phyloP scores from a whole-genome alignment of 768 basidiomycete species.

The Cyathus striatus region DNA sequence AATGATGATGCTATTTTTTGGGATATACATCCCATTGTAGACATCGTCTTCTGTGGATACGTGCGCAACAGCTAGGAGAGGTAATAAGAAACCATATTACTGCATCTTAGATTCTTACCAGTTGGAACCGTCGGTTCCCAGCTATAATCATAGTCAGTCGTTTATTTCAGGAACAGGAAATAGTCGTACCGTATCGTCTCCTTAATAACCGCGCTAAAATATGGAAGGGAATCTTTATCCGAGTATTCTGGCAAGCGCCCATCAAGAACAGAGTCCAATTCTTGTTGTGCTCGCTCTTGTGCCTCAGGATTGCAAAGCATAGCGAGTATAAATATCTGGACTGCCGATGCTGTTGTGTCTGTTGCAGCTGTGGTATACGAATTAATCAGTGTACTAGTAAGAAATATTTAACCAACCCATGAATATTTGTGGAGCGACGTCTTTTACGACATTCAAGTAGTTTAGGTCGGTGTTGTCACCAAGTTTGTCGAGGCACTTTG shows the following conservation, averaged over 20 bases:
- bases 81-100: background rate
- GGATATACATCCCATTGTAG: background rate
- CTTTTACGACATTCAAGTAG: background rate
- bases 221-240: background rate
- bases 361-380: background rate
- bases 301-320: background rate
- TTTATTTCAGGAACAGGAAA: background rate
- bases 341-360: background rate
- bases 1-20: background rate
- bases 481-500: background rate
- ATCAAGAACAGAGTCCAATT: background rate
- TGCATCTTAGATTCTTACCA: background rate
- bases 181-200: background rate
- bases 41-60: background rate
- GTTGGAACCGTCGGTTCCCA: background rate
- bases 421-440: background rate
- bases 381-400: background rate
- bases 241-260: background rate
- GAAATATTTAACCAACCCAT: background rate
- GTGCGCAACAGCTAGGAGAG: background rate
- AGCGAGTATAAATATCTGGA: background rate
- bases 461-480: background rate
- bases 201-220: background rate
- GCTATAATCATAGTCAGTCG: background rate
- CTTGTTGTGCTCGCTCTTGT: background rate